Percentiles rank a stretch among this genome's conserved stretches.
Evolutionary conservation across 257 asterid species (phyloP).

Genomic region (Jasminum sambac): DNA sequence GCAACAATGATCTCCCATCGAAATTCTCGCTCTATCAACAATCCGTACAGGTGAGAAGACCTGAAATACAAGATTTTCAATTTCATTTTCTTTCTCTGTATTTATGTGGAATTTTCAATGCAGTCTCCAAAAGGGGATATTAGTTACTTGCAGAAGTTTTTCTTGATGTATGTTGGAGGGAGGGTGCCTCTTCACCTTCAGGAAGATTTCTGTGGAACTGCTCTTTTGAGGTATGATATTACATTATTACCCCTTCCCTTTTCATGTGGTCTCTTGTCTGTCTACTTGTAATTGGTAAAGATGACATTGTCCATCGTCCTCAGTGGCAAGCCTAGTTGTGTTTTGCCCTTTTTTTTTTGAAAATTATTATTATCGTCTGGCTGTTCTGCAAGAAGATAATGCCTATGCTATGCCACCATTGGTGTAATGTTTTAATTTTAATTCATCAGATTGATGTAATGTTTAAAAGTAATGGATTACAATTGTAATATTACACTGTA

Average conservation of each 20-base stretch:
- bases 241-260: not conserved
- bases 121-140: conserved; percentile 99
- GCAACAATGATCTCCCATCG: conserved; percentile 50
- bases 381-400: too few relatives aligned
- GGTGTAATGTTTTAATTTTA: too few relatives aligned
- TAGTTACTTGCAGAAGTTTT: conserved; percentile 89
- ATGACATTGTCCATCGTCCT: too few relatives aligned
- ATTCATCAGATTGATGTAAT: too few relatives aligned
- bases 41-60: conserved; percentile 73
- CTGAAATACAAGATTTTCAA: not conserved
- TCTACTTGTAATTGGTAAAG: not conserved
- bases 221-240: conserved; percentile 68
- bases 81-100: not conserved
- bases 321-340: too few relatives aligned
- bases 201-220: conserved; percentile 98
- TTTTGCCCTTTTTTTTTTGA: not conserved
- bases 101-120: conserved; percentile 12
- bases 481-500: too few relatives aligned
- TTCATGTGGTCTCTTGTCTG: conserved; percentile 6
- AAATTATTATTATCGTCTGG: too few relatives aligned
- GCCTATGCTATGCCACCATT: too few relatives aligned
- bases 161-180: conserved; percentile 97
- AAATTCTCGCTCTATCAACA: conserved; percentile 86
- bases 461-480: too few relatives aligned
- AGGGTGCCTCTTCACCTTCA: conserved; percentile 92